A percentile compares a stretch with the other conserved stretches of the same genome.
phyloP scores from a whole-genome alignment of 305 asterid species.

The Salvia sclarea region DNA sequence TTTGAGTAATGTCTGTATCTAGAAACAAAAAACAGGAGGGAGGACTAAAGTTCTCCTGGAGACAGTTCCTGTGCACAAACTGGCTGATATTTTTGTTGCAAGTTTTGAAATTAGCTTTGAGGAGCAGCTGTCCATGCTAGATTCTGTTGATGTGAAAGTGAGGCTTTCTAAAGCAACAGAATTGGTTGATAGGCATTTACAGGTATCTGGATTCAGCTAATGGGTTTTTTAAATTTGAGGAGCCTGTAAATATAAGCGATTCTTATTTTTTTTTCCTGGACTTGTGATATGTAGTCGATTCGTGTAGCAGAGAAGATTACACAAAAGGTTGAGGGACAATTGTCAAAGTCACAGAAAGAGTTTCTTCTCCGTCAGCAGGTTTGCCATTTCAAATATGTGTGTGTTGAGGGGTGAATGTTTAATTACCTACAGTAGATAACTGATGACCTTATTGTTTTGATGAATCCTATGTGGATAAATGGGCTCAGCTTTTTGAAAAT shows the following conservation, averaged over 20 bases:
- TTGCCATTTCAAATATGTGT: conserved; percentile 29
- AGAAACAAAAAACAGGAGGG: conserved; percentile 98
- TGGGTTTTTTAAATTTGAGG: conserved; percentile 29
- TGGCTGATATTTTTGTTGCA: conserved; percentile 98
- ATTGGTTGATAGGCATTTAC: conserved; percentile 93
- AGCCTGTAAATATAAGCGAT: conserved; percentile 29
- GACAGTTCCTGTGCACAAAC: conserved; percentile 94
- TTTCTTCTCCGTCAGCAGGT: conserved; percentile 99
- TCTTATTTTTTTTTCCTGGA: conserved; percentile 20
- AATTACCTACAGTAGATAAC: background rate
- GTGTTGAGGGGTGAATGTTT: background rate
- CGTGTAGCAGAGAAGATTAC: conserved; percentile 99
- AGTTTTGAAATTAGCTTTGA: conserved; percentile 98
- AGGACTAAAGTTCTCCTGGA: conserved; percentile 94
- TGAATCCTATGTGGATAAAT: too few species aligned
- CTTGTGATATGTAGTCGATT: conserved; percentile 70
- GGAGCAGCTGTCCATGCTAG: conserved; percentile 95
- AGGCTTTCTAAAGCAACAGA: conserved; percentile 97
- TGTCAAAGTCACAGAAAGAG: conserved; percentile 99
- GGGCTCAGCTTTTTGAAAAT: background rate
- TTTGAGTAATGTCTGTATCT: conserved; percentile 34
- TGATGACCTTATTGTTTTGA: too few species aligned
- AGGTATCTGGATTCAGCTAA: conserved; percentile 48
- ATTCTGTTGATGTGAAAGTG: conserved; percentile 90
- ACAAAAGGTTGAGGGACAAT: conserved; percentile 97